These are phyloP conservation scores for Blastobotrys ciferrii DNA, from an alignment of 1,139 yeast genomes.

Conservation along the genomic window DNA sequence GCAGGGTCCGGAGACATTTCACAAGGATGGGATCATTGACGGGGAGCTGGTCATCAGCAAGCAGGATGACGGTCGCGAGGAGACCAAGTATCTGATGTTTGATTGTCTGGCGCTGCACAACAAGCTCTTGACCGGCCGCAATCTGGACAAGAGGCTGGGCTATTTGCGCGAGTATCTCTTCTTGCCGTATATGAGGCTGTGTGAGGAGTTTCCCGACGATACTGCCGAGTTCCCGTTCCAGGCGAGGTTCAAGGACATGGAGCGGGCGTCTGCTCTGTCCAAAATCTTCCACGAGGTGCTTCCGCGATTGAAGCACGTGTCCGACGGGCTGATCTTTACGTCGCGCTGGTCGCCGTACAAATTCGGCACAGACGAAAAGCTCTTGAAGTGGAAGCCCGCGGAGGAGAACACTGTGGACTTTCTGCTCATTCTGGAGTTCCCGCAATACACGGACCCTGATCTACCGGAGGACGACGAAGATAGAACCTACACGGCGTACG, in stretches of 20 bases:
- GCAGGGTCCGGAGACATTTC: constrained; percentile 55
- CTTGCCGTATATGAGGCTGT: constrained; percentile 74
- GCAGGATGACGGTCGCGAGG: constrained; percentile 52
- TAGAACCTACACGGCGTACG: constrained; percentile 71
- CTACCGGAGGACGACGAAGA: constrained; percentile 61
- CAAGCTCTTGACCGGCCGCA: constrained; percentile 61
- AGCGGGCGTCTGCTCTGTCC: constrained; percentile 72
- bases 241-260: constrained; percentile 83
- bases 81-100: constrained; percentile 78
- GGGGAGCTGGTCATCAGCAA: constrained; percentile 71
- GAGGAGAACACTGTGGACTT: constrained; percentile 93
- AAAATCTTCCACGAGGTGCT: constrained; percentile 68
- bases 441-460: constrained; percentile 64
- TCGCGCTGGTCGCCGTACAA: constrained; percentile 85
- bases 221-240: constrained; percentile 81
- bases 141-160: constrained; percentile 78
- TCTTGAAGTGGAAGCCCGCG: constrained; percentile 94
- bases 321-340: constrained; percentile 93
- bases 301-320: constrained; percentile 75
- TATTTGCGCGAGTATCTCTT: constrained; percentile 79
- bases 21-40: constrained; percentile 85
- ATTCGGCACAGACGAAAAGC: constrained; percentile 77
- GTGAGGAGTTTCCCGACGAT: constrained; percentile 66
- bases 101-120: constrained; percentile 89
- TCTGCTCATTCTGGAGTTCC: constrained; percentile 67